Evolutionary conservation across 2,329 filamentous ascomycete genomes (phyloP).

Genomic region (Pyrenophora seminiperda): DNA sequence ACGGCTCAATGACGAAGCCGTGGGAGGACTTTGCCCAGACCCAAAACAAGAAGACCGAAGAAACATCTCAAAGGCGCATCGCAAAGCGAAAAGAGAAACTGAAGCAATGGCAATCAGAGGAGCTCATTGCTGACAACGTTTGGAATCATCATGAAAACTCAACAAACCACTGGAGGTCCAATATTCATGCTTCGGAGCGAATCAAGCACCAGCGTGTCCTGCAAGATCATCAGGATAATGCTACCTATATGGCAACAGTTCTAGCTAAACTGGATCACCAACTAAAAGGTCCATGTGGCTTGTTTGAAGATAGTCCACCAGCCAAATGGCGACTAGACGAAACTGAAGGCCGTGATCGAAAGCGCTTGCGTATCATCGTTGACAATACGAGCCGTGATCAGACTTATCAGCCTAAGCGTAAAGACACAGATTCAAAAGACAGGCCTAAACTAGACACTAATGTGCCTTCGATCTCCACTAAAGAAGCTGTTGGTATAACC

Average conservation of each 20-base stretch:
- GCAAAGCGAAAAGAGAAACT: conserved; percentile 81
- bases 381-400: conserved; percentile 70
- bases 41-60: conserved; percentile 81
- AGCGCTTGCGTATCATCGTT: conserved; percentile 85
- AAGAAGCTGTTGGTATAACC: conserved; percentile 38
- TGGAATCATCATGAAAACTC: conserved; percentile 83
- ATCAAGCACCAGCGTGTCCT: conserved; percentile 86
- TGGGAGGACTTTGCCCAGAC: conserved; percentile 87
- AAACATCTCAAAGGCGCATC: conserved; percentile 72
- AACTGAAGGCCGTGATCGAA: conserved; percentile 92
- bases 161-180: conserved; percentile 90
- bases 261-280: conserved; percentile 81
- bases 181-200: conserved; percentile 90
- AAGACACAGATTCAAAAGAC: conserved; percentile 61
- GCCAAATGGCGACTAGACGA: conserved; percentile 91
- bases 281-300: conserved; percentile 76
- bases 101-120: conserved; percentile 76
- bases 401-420: conserved; percentile 84
- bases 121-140: conserved; percentile 69
- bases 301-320: conserved; percentile 70
- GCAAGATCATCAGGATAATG: conserved; percentile 93
- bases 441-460: conserved; percentile 55
- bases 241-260: conserved; percentile 73
- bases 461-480: conserved; percentile 38
- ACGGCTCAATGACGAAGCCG: conserved; percentile 75